Evolutionary conservation across 2,329 filamentous ascomycete genomes (phyloP), one percentile per base, ranked within the genome.

Genomic region (Aspergillus hortae): DNA sequence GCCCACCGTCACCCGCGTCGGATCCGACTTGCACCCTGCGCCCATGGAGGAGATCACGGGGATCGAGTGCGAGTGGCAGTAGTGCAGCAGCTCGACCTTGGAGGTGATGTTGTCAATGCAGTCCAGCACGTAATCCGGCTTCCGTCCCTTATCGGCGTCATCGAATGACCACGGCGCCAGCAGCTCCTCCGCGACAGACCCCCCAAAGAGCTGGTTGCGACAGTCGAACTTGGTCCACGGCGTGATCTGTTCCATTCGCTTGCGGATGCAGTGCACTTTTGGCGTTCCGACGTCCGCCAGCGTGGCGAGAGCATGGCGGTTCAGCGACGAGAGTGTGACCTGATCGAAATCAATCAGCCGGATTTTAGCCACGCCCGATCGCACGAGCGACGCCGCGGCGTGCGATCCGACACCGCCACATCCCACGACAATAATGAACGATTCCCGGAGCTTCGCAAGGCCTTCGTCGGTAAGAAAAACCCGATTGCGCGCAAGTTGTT

Each of bases 31-130:
- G 73, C 90, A 96, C 0, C 91, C 94, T 0, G 94, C 94, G 1
- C 94, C 94, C 92, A 97, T 97, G 30, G 90, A 89, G 14, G 90
- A 94, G 56, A 99, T 92, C 25, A 99, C 90, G 1, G 85, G 87
- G 23, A 97, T 77, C 1, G 80, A 78, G 66, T 90, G 81, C 55
- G 85, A 82, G 67, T 92, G 80, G 73, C 94, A 99, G 74, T 95
- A 95, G 63, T 90, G 86, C 38, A 99, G 78, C 49, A 99, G 76
- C 15, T 87, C 88, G 3, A 99, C 92, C 75, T 99, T 99, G 49
- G 90, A 95, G 47, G 96, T 90, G 56, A 99, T 97, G 67, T 99
- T 97, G 72, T 99, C 94, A 60, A 99, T 99, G 19, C 92, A 95
- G 72, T 99, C 94, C 33, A 99, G 84, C n/a, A 99, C 85, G 65